Evolutionary conservation across 306 rosid species (phyloP).

Genomic region (Lablab purpureus): DNA sequence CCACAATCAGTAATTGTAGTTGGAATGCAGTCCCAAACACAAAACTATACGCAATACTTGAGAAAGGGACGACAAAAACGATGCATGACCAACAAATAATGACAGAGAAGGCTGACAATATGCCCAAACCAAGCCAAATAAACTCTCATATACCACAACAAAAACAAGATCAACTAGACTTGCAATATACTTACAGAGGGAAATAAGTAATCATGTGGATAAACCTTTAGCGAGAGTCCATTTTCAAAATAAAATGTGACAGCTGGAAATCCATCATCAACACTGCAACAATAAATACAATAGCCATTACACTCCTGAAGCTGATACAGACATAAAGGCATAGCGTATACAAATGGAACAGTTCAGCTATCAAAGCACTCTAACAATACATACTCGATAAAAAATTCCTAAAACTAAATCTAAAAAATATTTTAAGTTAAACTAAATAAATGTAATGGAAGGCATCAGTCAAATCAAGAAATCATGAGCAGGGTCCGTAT

Average conservation of each 20-base stretch:
- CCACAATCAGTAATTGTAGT: conserved; percentile 3
- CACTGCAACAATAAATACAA: conserved; percentile 63
- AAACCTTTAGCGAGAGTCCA: conserved; percentile 86
- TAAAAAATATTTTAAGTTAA: conserved; percentile 26
- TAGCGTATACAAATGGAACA: conserved; percentile 3
- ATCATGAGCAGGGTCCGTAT: conserved; percentile 10
- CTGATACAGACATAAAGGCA: conserved; percentile 32
- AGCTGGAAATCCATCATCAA: conserved; percentile 89
- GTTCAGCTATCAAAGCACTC: conserved; percentile 38
- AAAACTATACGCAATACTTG: conserved; percentile 20
- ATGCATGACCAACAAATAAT: conserved; percentile 8
- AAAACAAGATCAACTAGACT: background rate
- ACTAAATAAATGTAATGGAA: background rate
- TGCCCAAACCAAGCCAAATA: conserved; percentile 35
- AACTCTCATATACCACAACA: conserved; percentile 15
- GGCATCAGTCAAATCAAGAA: conserved; percentile 32
- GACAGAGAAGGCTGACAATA: conserved; percentile 24
- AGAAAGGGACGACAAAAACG: conserved; percentile 18
- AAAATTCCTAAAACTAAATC: conserved; percentile 25
- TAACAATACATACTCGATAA: conserved; percentile 28
- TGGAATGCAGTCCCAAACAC: conserved; percentile 26
- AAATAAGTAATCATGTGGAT: conserved; percentile 93
- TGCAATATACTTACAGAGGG: conserved; percentile 68
- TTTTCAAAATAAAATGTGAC: conserved; percentile 85
- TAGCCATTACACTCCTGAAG: conserved; percentile 27